A percentile compares a stretch with the other conserved stretches of the same genome.
Evolutionary conservation across 1,139 yeast species (phyloP).

Genomic region (Pichia sorboxylosa): DNA sequence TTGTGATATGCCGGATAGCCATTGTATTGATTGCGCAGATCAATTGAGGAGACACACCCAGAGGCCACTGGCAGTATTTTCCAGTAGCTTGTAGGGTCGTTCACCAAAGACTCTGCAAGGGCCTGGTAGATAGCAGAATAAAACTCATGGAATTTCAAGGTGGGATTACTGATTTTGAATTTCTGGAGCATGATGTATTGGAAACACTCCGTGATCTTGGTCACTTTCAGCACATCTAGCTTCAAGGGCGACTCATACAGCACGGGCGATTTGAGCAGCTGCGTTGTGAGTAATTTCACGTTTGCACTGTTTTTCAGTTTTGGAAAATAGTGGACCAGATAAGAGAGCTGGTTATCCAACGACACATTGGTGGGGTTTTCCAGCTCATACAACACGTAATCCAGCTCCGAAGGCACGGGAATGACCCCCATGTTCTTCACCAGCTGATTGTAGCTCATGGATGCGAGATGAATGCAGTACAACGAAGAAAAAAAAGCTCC

Average conservation of each 20-base stretch:
- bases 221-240: conserved; percentile 17
- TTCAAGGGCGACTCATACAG: conserved; percentile 24
- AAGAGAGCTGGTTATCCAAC: conserved; percentile 34
- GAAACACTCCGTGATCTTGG: conserved; percentile 37
- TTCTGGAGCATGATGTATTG: conserved; percentile 41
- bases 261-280: conserved; percentile 37
- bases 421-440: too few relatives aligned
- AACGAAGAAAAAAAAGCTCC: too few relatives aligned
- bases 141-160: conserved; percentile 42
- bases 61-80: conserved; percentile 44
- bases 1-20: conserved; percentile 16
- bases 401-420: too few relatives aligned
- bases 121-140: conserved; percentile 33
- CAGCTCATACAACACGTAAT: conserved; percentile 35
- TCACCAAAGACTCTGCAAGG: conserved; percentile 1
- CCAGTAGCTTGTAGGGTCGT: conserved; percentile 30
- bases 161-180: conserved; percentile 48
- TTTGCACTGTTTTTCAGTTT: conserved; percentile 48
- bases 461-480: too few relatives aligned
- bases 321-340: conserved; percentile 50
- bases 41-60: conserved; percentile 37
- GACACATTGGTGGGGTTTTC: conserved; percentile 26
- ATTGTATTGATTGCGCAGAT: conserved; percentile 15
- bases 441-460: too few relatives aligned
- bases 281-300: conserved; percentile 37